Evolutionary conservation across 2,329 filamentous ascomycete species (phyloP), one percentile per base, ranked within the genome.

Genomic region (Teratosphaeriaceae sp.): DNA sequence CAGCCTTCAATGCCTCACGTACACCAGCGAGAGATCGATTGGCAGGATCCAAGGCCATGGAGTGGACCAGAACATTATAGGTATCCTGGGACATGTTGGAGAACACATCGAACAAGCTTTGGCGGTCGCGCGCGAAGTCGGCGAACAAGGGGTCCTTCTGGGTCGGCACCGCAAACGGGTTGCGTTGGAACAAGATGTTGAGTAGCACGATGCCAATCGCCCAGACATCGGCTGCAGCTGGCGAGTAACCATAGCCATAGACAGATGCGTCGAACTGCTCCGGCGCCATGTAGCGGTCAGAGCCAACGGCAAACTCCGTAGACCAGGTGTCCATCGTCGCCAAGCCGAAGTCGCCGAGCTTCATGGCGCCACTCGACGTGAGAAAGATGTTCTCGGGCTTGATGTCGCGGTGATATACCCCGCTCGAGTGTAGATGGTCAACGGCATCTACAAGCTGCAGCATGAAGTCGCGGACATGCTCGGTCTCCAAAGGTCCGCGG

Each of bases 361-460:
- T 98, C 85, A 97, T 85, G 29, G 83, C 77, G 42, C 90, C 90
- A 54, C 84, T 79, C 47, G 89, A 79, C 46, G 82, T 85, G 51
- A 98, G 75, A 65, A 98, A 97, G 66, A 98, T 95, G 73, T 98
- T 98, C 75, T 98, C 92, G 0, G 92, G 92, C 72, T 98, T 98
- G 78, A 98, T 96, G 66, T 98, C 92, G 48, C 92, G 86, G 63
- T 98, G 92, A 65, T 88, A 96, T 61, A 97, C 79, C 52, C 88
- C 89, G 65, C 89, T 89, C 50, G 78, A 76, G 66, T 98, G 92
- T 68, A 95, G 88, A 67, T 88, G 89, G 49, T 86, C 82, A 38
- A 98, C 85, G 39, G 90, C 87, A 62, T 86, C 83, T 41, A 98
- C 79, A 24, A 98, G 79, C 69, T 98, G 82, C 46, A 96, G 73